These are phyloP conservation scores for Populus deltoides DNA, from an alignment of 345 rosid species.

Conservation along the genomic window DNA sequence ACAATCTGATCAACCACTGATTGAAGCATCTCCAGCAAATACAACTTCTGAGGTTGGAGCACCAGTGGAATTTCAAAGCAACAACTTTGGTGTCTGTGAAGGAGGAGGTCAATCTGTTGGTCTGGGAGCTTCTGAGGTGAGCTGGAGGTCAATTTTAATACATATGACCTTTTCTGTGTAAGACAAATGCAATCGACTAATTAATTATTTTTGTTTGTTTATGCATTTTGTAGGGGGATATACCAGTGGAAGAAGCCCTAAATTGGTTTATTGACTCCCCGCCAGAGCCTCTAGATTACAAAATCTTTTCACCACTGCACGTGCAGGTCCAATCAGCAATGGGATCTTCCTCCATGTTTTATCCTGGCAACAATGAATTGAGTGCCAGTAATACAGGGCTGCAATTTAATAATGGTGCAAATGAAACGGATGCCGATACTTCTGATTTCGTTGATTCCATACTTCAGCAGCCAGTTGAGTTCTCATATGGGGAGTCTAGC, in stretches of 20 bases:
- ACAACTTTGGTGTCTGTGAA: slow-evolving; percentile 10
- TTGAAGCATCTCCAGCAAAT: slow-evolving; percentile 25
- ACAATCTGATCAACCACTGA: slow-evolving; percentile 21
- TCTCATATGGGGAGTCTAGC: slow-evolving; percentile 3
- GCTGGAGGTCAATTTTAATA: neutral
- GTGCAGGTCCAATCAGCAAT: slow-evolving; percentile 37
- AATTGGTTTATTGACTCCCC: slow-evolving; percentile 21
- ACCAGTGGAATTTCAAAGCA: slow-evolving; percentile 15
- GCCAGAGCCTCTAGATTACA: slow-evolving; percentile 32
- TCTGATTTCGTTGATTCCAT: slow-evolving; percentile 46
- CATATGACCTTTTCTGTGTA: neutral
- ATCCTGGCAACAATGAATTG: slow-evolving; percentile 17
- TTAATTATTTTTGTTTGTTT: neutral
- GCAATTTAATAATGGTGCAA: slow-evolving; percentile 23
- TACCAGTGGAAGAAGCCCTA: slow-evolving; percentile 30
- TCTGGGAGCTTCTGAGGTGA: slow-evolving; percentile 34
- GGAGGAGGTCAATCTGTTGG: slow-evolving; percentile 18
- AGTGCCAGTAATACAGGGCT: slow-evolving; percentile 9
- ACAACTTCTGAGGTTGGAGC: neutral
- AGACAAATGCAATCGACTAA: neutral
- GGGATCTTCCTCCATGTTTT: slow-evolving; percentile 31
- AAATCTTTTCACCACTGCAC: slow-evolving; percentile 44
- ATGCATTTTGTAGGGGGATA: slow-evolving; percentile 17
- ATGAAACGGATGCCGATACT: slow-evolving; percentile 35
- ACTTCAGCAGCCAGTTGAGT: slow-evolving; percentile 34